Conservation (phyloP, 2,329 filamentous ascomycete species). For the Aotearoamyces nothofagi region DNA sequence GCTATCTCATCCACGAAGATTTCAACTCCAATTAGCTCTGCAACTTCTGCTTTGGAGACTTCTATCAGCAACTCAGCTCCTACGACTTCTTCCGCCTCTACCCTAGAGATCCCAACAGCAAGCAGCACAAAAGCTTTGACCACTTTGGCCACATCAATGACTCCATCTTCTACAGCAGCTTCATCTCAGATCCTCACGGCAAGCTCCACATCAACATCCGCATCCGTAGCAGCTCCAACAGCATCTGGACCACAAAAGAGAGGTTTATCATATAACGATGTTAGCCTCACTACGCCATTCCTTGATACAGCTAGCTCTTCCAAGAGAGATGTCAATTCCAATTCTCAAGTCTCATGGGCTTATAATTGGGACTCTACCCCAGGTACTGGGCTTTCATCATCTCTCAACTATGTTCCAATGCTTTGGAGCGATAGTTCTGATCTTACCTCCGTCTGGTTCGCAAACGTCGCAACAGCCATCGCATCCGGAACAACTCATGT, state of each 20-base stretch:
- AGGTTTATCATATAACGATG: not conserved
- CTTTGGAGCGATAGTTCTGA: slow-evolving; percentile 36
- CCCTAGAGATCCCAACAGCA: no score
- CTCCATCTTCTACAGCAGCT: not conserved
- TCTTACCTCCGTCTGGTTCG: slow-evolving; percentile 32
- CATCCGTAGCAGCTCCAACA: not conserved
- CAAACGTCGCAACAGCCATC: slow-evolving; percentile 35
- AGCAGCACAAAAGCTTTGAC: no score
- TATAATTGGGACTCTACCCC: slow-evolving; percentile 11
- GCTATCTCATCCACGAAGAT: no score
- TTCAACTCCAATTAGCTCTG: no score
- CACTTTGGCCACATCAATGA: not conserved
- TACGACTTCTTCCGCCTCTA: no score
- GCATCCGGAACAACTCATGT: slow-evolving; percentile 34
- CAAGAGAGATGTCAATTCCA: no score
- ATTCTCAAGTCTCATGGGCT: not conserved
- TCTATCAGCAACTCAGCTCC: no score
- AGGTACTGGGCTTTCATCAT: slow-evolving; percentile 24
- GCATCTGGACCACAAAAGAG: not conserved
- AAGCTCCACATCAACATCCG: not conserved
- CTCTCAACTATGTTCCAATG: slow-evolving; percentile 47
- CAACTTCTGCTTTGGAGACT: no score
- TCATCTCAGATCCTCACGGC: no score
- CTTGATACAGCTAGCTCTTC: no score
- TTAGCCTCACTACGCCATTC: not conserved